Conservation (phyloP, 371 early-diverging fungal genomes). For the Aphelidium insulamus region DNA sequence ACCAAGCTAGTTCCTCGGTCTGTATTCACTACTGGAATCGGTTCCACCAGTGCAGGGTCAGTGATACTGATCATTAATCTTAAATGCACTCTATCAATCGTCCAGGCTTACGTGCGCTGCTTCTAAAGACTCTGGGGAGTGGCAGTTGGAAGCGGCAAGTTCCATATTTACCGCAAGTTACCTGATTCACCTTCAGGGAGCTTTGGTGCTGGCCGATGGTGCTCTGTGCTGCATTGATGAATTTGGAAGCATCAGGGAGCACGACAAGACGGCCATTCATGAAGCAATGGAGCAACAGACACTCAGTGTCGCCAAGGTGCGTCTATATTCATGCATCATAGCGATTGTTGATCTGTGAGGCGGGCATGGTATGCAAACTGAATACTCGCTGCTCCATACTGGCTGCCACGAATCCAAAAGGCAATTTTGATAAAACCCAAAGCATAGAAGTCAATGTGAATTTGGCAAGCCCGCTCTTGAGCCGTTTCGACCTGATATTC, state of each 20-base stretch:
- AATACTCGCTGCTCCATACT: conserved; percentile 53
- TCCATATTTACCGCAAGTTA: too few species aligned
- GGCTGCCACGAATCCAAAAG: conserved; percentile 57
- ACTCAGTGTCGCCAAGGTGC: conserved; percentile 13
- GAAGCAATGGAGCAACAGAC: conserved; percentile 54
- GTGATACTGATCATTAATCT: too few species aligned
- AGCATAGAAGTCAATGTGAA: conserved; percentile 32
- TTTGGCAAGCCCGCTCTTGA: conserved; percentile 37
- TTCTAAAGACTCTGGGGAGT: conserved; percentile 34
- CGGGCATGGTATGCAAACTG: conserved; percentile 53
- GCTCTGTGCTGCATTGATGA: conserved; percentile 65
- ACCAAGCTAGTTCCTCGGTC: conserved; percentile 28
- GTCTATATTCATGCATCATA: neutral
- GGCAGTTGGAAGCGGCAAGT: conserved; percentile 48
- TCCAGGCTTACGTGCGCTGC: neutral
- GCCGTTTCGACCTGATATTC: conserved; percentile 54
- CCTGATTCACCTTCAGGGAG: too few species aligned
- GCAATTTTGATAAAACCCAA: conserved; percentile 30
- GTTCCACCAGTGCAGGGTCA: conserved; percentile 57
- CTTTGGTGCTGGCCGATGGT: conserved; percentile 44
- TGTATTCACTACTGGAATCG: conserved; percentile 54
- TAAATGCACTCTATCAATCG: conserved; percentile 23
- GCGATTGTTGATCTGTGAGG: conserved; percentile 68
- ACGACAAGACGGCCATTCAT: conserved; percentile 45
- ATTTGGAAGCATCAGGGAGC: conserved; percentile 43